Base-by-base conservation (phyloP, 2,329 filamentous ascomycete species). In the Diplodia sapinea region DNA sequence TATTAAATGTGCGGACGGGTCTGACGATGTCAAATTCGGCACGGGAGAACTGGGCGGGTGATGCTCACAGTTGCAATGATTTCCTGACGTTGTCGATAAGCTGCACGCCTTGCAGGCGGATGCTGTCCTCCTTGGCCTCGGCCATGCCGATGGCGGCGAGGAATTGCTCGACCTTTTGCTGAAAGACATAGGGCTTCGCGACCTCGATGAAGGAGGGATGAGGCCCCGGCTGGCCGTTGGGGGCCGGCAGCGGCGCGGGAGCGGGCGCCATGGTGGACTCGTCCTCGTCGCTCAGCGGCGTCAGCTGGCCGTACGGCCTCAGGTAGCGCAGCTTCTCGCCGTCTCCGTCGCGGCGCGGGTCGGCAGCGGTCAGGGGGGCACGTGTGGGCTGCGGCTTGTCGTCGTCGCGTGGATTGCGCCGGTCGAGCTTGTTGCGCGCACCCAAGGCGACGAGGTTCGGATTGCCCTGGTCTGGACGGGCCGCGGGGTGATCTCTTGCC, bases 1-100 rank as follows among this genome's bases (percentile, higher is more conserved):
- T 96, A 73, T 94, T 92, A 79, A 93, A 97, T 0, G 95, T 98
- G 69, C 92, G 90, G 29, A 97, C 89, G 1, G 95, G 95, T 55
- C 92, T 94, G 69, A 13, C 54, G 6, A n/a, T 64, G 66, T 67
- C 40, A 64, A 59, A 65, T 62, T 8, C 51, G 33, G 8, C 11
- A 36, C 6, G 33, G 8, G 11, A 26, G 11, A 2, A 8, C 13
- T 31, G 9, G 54, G 17, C 20, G 63, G 82, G 23, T 15, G 29
- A n/a, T 2, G 50, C 89, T 73, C 82, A 95, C 90, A 99, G 81
- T 72, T 92, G 90, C 62, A 99, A 83, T 26, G 87, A 87, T 73
- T 89, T 88, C 57, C 94, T 87, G 51, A 96, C 91, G 69, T 89
- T 91, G 75, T 97, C 92, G 70, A 99, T 94, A 84, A 94, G 91